A percentile compares a stretch with the other conserved stretches of the same genome.
phyloP scores from a whole-genome alignment of 805 yeast genomes.

The Candida ovalis region DNA sequence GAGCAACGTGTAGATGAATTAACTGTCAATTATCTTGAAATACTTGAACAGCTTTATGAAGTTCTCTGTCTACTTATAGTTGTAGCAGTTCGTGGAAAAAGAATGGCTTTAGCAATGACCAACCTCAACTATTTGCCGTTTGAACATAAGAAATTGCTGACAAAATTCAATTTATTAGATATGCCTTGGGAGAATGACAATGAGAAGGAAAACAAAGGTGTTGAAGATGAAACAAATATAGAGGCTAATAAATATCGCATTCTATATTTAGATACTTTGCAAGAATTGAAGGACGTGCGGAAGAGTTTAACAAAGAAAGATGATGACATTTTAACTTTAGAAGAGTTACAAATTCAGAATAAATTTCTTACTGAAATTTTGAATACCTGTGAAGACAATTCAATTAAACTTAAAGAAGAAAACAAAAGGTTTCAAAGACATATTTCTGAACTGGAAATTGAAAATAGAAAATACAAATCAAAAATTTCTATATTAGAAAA shows the following conservation, averaged over 20 bases:
- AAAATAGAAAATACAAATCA: slow-evolving; percentile 5
- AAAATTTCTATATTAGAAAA: neutral
- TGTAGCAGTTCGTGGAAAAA: slow-evolving; percentile 21
- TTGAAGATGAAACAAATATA: slow-evolving; percentile 6
- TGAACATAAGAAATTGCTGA: slow-evolving; percentile 17
- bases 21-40: slow-evolving; percentile 8
- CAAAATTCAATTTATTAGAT: slow-evolving; percentile 21
- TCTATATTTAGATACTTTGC: slow-evolving; percentile 7
- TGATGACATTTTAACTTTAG: too few species aligned
- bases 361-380: neutral
- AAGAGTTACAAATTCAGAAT: slow-evolving; percentile 2
- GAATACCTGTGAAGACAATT: neutral
- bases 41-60: slow-evolving; percentile 21
- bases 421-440: slow-evolving; percentile 4
- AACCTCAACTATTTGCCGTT: slow-evolving; percentile 22
- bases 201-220: slow-evolving; percentile 4
- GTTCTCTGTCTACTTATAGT: slow-evolving; percentile 23
- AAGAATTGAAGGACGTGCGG: too few species aligned
- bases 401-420: neutral
- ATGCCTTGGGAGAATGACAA: too few species aligned
- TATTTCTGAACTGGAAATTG: slow-evolving; percentile 6
- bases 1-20: slow-evolving; percentile 1
- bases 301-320: too few species aligned
- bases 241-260: slow-evolving; percentile 3
- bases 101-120: slow-evolving; percentile 28